Evolutionary conservation across 2,329 filamentous ascomycete species (phyloP), one percentile per base, ranked within the genome.

Genomic region (Colletotrichum musicola): DNA sequence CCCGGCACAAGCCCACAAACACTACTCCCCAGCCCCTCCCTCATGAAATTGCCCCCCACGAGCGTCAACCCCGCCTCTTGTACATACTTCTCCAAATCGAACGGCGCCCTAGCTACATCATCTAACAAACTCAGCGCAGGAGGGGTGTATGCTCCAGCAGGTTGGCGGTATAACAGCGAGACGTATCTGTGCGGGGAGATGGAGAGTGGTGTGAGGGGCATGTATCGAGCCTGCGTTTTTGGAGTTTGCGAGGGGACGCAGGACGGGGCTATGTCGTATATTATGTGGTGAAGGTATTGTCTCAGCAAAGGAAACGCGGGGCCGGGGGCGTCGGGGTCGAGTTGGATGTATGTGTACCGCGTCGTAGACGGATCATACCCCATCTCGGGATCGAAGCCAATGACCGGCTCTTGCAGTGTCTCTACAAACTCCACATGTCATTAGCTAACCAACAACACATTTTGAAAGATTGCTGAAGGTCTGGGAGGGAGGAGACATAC

Each of bases 331-430:
- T 60, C 57, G 25, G 57, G 57, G 46, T 60, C 57, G 57, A 60
- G 13, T 25, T 60, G 57, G 57, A 60, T 60, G 30, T 60, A 60
- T 2, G 57, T 60, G 46, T 60, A 51, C 35, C 50, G 50, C 18
- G 57, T 60, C 6, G 57, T 18, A 6, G 57, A 6, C 1, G 57
- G 57, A 14, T 60, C 4, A 1, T 12, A 12, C 16, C 46, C 25
- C 1, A 2, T 6, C 25, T 60, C 57, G 5, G 46, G 57, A 7
- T 49, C 44, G 20, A 51, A 60, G n/a, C 44, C 25, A 46, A 60
- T 51, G 13, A 12, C 18, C 3, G 57, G 57, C 1, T 51, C 46
- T 60, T 51, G 44, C 25, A 60, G 20, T 13, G 57, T 60, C 42
- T 42, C 40, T 49, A 35, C 7, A 25, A 25, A 22, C 2, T 3